Evolutionary conservation across 1,139 yeast genomes (phyloP).

Genomic region (Kodamaea suecica): DNA sequence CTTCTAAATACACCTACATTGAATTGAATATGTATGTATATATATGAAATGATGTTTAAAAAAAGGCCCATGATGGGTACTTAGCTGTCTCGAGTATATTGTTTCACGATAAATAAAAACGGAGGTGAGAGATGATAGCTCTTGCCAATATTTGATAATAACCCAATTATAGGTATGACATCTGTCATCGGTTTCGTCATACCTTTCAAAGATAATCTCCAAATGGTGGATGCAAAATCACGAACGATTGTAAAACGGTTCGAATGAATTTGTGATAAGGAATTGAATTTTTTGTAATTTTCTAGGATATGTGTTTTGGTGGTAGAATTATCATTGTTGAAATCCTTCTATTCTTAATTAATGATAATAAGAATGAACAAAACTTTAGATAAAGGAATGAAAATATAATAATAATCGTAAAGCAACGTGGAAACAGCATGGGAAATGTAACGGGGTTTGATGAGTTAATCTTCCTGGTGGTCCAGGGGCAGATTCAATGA

Average conservation of each 20-base stretch:
- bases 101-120: neutral
- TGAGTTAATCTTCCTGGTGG: neutral
- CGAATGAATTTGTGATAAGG: no score
- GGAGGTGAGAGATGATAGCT: no score
- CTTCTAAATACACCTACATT: neutral
- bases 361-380: constrained; percentile 8
- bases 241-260: no score
- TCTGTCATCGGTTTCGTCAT: no score
- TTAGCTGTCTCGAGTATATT: neutral
- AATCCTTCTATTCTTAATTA: neutral
- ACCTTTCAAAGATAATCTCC: no score
- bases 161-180: neutral
- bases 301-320: neutral
- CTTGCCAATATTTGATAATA: neutral
- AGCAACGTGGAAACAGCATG: constrained; percentile 1
- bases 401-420: constrained; percentile 3
- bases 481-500: neutral
- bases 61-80: neutral
- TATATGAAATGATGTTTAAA: no score
- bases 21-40: neutral
- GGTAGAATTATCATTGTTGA: constrained; percentile 5
- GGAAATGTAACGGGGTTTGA: neutral
- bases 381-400: constrained; percentile 2
- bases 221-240: no score
- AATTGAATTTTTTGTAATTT: no score